These are phyloP conservation scores for Symbiotaphrina buchneri DNA, from an alignment of 495 filamentous ascomycete species.

Conservation along the genomic window DNA sequence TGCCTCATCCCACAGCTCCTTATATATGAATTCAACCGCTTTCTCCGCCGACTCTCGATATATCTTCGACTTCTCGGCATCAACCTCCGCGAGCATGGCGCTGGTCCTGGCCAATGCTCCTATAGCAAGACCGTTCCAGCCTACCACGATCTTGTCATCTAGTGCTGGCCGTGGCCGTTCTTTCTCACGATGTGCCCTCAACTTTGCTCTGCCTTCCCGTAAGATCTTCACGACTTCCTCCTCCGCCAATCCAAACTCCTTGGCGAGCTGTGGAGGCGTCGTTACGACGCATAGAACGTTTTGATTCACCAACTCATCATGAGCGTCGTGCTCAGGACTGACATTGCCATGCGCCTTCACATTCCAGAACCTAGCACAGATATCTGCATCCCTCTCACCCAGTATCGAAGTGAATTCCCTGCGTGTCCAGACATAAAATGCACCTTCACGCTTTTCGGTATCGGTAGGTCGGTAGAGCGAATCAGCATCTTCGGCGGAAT, in stretches of 20 bases:
- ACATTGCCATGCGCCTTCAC: constrained; percentile 82
- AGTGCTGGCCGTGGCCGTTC: constrained; percentile 59
- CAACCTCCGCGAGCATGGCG: constrained; percentile 36
- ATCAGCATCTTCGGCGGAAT: constrained; percentile 80
- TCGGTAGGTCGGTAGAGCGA: constrained; percentile 57
- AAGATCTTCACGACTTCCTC: constrained; percentile 55
- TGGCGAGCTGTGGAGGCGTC: constrained; percentile 43
- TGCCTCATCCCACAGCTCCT: constrained; percentile 47
- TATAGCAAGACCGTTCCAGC: constrained; percentile 83
- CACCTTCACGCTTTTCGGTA: constrained; percentile 73
- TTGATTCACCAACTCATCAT: constrained; percentile 85
- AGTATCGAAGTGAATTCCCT: constrained; percentile 70
- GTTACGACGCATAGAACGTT: constrained; percentile 37
- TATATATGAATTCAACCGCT: constrained; percentile 53
- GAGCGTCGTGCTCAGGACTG: constrained; percentile 56
- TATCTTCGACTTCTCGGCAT: constrained; percentile 27
- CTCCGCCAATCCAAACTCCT: constrained; percentile 54
- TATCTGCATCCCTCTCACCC: constrained; percentile 39
- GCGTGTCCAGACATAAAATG: constrained; percentile 87
- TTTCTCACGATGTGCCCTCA: constrained; percentile 49
- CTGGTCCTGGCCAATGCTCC: constrained; percentile 55
- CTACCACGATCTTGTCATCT: constrained; percentile 78
- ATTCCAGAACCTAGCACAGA: constrained; percentile 70
- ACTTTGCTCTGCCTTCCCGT: constrained; percentile 37
- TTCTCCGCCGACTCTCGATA: constrained; percentile 43